Base-by-base conservation (phyloP, 2,329 filamentous ascomycete species). In the Penicillium olsonii region DNA sequence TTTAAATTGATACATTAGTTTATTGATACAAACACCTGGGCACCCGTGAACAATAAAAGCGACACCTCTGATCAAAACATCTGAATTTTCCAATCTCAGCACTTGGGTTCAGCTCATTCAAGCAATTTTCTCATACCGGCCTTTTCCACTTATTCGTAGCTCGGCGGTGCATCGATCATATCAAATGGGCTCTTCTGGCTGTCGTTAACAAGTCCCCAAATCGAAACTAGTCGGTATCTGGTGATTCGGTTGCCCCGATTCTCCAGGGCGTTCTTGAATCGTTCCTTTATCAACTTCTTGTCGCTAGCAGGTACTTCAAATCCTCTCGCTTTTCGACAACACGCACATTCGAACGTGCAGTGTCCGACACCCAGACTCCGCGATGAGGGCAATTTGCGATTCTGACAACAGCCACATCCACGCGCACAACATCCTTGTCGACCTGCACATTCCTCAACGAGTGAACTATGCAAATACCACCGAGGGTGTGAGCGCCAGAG, bases 91-190 rank as follows among this genome's bases (percentile, higher is more conserved):
- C n/a, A n/a, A n/a, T n/a, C n/a, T n/a, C n/a, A n/a, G n/a, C n/a
- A n/a, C n/a, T n/a, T n/a, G n/a, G n/a, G n/a, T n/a, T n/a, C n/a
- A n/a, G n/a, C n/a, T n/a, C n/a, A n/a, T n/a, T n/a, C n/a, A n/a
- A n/a, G n/a, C n/a, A n/a, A n/a, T n/a, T n/a, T n/a, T n/a, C n/a
- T n/a, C n/a, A n/a, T n/a, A n/a, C n/a, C n/a, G n/a, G n/a, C n/a
- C 27, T 31, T 27, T 19, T 31, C 10, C 14, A 31, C 19, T 26
- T 41, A 26, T 14, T 31, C 39, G 17, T 31, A 41, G 18, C 40
- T 42, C 14, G 40, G 40, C 40, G 27, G 27, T 14, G 18, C 40
- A 33, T 42, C 27, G 22, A 42, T 42, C 40, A 42, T 34, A 14
- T 42, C 14, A 22, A 33, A 42, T 17, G 40, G 19, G 14, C 34